Conservation (phyloP, 768 basidiomycete genomes). For the Cystofilobasidium ferigula region DNA sequence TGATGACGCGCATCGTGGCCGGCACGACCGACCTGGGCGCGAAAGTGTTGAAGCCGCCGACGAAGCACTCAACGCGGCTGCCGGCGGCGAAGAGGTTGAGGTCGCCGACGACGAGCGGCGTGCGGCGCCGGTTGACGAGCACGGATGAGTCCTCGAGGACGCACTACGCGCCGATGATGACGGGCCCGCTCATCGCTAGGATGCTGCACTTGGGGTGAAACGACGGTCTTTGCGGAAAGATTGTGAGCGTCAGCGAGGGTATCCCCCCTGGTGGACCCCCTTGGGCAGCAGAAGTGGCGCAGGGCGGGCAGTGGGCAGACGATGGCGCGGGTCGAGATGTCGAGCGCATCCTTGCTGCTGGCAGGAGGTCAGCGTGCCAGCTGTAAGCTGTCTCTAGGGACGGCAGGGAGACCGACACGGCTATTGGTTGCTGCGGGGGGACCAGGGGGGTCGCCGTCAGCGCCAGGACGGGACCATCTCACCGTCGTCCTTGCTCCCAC, state of each 20-base stretch:
- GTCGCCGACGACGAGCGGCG: slow-evolving; percentile 53
- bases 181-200: slow-evolving; percentile 79
- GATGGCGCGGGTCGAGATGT: slow-evolving; percentile 78
- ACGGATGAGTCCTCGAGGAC: slow-evolving; percentile 86
- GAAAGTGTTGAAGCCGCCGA: slow-evolving; percentile 77
- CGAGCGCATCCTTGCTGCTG: slow-evolving; percentile 70
- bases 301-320: slow-evolving; percentile 47
- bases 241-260: too few relatives aligned
- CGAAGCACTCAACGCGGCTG: slow-evolving; percentile 73
- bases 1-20: slow-evolving; percentile 64
- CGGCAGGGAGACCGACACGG: not conserved
- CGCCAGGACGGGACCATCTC: too few relatives aligned
- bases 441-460: too few relatives aligned
- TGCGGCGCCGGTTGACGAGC: slow-evolving; percentile 67
- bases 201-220: slow-evolving; percentile 92
- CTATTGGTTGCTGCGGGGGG: too few relatives aligned
- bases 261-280: not conserved
- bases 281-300: not conserved
- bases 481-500: not conserved
- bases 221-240: slow-evolving; percentile 61
- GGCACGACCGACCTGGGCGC: slow-evolving; percentile 73
- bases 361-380: not conserved
- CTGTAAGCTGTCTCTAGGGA: not conserved
- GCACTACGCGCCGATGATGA: slow-evolving; percentile 75
- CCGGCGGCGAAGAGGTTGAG: slow-evolving; percentile 90